phyloP scores from a whole-genome alignment of 352 stramenopile genomes.

The Phytophthora boehmeriae region DNA sequence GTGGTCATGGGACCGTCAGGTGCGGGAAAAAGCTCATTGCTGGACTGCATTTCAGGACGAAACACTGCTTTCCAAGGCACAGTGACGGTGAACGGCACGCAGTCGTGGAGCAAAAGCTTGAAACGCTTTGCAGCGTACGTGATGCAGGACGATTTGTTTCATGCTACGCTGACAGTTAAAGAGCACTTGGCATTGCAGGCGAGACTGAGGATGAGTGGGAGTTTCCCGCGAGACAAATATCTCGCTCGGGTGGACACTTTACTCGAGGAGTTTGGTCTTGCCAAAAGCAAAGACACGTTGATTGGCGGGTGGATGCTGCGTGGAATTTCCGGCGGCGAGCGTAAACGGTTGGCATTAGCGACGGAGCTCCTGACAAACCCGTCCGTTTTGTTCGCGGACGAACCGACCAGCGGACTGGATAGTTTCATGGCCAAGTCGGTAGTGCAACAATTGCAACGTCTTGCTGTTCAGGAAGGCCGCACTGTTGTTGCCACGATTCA shows the following conservation, averaged over 20 bases:
- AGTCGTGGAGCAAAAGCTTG: conserved; percentile 37
- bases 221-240: conserved; percentile 25
- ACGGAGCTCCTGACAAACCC: conserved; percentile 80
- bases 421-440: conserved; percentile 63
- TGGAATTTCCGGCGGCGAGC: conserved; percentile 78
- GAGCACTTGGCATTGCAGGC: conserved; percentile 88
- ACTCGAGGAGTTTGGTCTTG: conserved; percentile 55
- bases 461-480: no score
- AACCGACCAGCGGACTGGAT: conserved; percentile 70
- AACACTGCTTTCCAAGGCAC: conserved; percentile 75
- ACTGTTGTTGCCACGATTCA: no score
- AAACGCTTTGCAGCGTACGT: conserved; percentile 63
- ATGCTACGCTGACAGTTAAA: conserved; percentile 83
- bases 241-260: conserved; percentile 50
- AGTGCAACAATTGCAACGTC: conserved; percentile 49
- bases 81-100: conserved; percentile 67
- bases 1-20: conserved; percentile 73
- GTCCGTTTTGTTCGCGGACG: conserved; percentile 81
- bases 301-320: conserved; percentile 56
- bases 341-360: conserved; percentile 79
- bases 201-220: conserved; percentile 63
- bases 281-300: conserved; percentile 50
- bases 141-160: conserved; percentile 90
- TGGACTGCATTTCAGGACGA: conserved; percentile 92
- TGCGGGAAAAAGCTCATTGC: conserved; percentile 92